Evolutionary conservation across 2,329 filamentous ascomycete genomes (phyloP).

Genomic region (Rugonectria rugulosa): DNA sequence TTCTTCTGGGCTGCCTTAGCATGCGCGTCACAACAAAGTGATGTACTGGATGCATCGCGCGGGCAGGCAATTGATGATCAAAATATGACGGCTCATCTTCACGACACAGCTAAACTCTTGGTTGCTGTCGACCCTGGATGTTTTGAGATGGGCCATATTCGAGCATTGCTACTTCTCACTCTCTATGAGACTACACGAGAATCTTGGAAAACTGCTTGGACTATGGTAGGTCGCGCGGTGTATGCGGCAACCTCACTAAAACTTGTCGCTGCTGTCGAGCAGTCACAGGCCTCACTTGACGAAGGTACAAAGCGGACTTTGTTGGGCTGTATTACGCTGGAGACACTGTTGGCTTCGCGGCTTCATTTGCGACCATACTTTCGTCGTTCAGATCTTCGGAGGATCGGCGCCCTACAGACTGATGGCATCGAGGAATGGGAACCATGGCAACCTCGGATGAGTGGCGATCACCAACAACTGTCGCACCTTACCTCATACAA

Average conservation of each 20-base stretch:
- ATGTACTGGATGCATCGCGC: background rate
- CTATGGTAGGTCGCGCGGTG: conserved; percentile 1
- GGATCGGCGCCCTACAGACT: background rate
- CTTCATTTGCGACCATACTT: conserved; percentile 8
- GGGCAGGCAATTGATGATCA: background rate
- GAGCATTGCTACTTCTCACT: conserved; percentile 11
- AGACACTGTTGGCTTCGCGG: conserved; percentile 8
- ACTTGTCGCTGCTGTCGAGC: background rate
- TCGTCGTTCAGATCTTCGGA: background rate
- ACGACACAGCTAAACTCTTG: background rate
- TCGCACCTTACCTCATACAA: background rate
- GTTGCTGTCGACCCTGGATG: background rate
- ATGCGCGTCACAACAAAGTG: conserved; percentile 8
- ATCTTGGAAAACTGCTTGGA: conserved; percentile 12
- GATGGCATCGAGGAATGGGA: conserved; percentile 25
- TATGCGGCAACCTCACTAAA: conserved; percentile 4
- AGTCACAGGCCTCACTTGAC: background rate
- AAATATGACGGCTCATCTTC: background rate
- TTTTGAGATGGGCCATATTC: conserved; percentile 15
- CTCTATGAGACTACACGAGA: conserved; percentile 2
- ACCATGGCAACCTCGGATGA: conserved; percentile 16
- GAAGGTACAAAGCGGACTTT: background rate
- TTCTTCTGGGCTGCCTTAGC: conserved; percentile 14
- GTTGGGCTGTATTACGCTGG: conserved; percentile 7
- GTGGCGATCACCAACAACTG: background rate